Evolutionary conservation across 2,329 filamentous ascomycete species (phyloP).

Genomic region (Phialemoniopsis sp.): DNA sequence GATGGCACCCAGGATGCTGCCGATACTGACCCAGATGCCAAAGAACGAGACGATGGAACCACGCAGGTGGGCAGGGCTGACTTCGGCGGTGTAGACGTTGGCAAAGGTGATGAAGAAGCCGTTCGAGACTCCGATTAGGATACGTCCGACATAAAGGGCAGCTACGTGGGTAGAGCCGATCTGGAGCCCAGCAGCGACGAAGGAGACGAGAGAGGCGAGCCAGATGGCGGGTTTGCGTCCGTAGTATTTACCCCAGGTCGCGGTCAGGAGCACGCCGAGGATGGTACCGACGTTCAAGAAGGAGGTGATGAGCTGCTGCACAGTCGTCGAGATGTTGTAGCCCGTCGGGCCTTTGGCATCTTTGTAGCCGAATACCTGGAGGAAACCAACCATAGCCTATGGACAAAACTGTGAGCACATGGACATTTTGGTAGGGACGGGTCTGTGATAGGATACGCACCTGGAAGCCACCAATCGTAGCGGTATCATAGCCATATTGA

Average conservation of each 20-base stretch:
- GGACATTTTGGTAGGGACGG: no score
- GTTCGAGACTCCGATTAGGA: conserved; percentile 17
- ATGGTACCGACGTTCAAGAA: conserved; percentile 18
- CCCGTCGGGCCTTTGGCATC: conserved; percentile 10
- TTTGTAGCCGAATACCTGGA: conserved; percentile 14
- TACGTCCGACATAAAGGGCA: conserved; percentile 15
- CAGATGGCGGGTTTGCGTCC: conserved; percentile 18
- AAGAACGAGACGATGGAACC: conserved; percentile 43
- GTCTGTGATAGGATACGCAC: no score
- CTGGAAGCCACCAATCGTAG: conserved; percentile 13
- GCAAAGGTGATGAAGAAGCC: conserved; percentile 19
- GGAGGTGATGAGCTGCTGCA: conserved; percentile 19
- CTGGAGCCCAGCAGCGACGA: conserved; percentile 13
- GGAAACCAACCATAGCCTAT: conserved; percentile 16
- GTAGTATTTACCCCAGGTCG: conserved; percentile 13
- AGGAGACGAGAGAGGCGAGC: conserved; percentile 14
- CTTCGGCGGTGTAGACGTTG: conserved; percentile 18
- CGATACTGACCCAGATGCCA: conserved; percentile 43
- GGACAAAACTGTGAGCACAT: background rate
- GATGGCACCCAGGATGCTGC: conserved; percentile 38
- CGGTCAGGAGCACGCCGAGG: conserved; percentile 13
- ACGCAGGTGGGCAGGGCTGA: conserved; percentile 24
- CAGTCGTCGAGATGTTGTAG: conserved; percentile 14
- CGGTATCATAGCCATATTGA: conserved; percentile 16
- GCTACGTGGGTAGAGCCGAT: conserved; percentile 12